Percentiles rank a stretch among this genome's conserved stretches.
Conservation (phyloP, 306 rosid genomes). For the Prinsepia uniflora region DNA sequence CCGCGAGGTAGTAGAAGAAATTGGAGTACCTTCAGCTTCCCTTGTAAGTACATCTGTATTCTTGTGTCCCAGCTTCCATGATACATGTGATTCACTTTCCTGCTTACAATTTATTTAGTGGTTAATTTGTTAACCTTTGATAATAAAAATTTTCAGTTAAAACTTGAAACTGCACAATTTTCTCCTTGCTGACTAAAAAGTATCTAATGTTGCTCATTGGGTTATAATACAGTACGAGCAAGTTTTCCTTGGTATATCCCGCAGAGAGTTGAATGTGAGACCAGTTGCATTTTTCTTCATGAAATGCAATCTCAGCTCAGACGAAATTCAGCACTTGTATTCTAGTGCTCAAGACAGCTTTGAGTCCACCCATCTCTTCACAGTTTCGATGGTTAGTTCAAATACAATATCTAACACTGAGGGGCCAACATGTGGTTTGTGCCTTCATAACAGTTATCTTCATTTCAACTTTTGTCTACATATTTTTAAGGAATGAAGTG, state of each 20-base stretch:
- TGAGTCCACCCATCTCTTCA: constrained; percentile 80
- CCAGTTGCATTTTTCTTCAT: constrained; percentile 81
- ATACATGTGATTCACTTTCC: not conserved
- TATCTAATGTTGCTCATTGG: constrained; percentile 29
- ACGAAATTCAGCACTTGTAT: constrained; percentile 67
- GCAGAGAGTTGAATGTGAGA: constrained; percentile 72
- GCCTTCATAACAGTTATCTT: not conserved
- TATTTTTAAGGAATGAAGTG: not conserved
- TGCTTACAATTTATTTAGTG: not conserved
- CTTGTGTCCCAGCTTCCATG: not conserved
- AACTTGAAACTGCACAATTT: not conserved
- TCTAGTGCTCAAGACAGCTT: constrained; percentile 78
- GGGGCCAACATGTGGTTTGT: constrained; percentile 18
- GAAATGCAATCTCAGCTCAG: constrained; percentile 66
- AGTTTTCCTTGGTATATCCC: constrained; percentile 67
- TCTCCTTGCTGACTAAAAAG: not conserved
- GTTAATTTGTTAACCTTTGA: not conserved
- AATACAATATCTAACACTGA: constrained; percentile 4
- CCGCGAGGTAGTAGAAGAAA: constrained; percentile 94
- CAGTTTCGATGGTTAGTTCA: constrained; percentile 66
- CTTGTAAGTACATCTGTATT: constrained; percentile 52
- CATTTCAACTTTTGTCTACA: not conserved
- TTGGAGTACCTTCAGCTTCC: constrained; percentile 78
- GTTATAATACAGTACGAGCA: constrained; percentile 52
- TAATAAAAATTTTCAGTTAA: not conserved